A percentile compares a stretch with the other conserved stretches of the same genome.
phyloP scores from a whole-genome alignment of 2,329 filamentous ascomycete genomes.

The Nannizziopsis arthrosporioides region DNA sequence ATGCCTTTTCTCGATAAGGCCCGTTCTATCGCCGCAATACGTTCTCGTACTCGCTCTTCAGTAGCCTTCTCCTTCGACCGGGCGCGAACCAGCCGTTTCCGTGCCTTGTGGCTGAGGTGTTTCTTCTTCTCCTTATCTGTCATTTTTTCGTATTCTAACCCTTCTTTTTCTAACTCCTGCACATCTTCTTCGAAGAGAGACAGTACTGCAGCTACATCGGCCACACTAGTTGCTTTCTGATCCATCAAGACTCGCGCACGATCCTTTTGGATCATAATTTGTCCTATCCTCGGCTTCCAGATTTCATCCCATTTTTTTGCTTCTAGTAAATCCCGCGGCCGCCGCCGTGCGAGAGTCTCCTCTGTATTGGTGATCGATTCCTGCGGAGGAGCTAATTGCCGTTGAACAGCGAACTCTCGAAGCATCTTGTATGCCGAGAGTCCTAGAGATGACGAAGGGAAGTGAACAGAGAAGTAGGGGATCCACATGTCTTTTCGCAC shows the following conservation, averaged over 20 bases:
- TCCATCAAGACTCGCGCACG: slow-evolving; percentile 48
- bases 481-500: slow-evolving; percentile 53
- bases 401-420: slow-evolving; percentile 48
- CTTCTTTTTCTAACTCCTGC: slow-evolving; percentile 13
- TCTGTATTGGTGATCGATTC: slow-evolving; percentile 37
- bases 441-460: slow-evolving; percentile 41
- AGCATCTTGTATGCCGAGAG: slow-evolving; percentile 47
- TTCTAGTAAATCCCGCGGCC: slow-evolving; percentile 28
- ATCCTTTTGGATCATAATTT: slow-evolving; percentile 38
- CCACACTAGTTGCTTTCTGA: slow-evolving; percentile 52
- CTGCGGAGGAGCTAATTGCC: slow-evolving; percentile 42
- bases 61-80: slow-evolving; percentile 20
- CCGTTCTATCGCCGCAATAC: slow-evolving; percentile 20
- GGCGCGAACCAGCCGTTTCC: slow-evolving; percentile 24
- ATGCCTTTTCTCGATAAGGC: slow-evolving; percentile 13
- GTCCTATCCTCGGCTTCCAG: slow-evolving; percentile 31
- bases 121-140: slow-evolving; percentile 16
- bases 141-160: slow-evolving; percentile 12
- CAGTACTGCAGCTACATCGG: slow-evolving; percentile 49
- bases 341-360: slow-evolving; percentile 30
- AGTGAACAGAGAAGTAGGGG: slow-evolving; percentile 48
- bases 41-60: slow-evolving; percentile 18
- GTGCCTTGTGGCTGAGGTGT: slow-evolving; percentile 23
- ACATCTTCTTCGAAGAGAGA: slow-evolving; percentile 22
- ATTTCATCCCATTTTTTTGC: slow-evolving; percentile 34